phyloP scores from a whole-genome alignment of 129 eudicot genomes.

The Cynara cardunculus region DNA sequence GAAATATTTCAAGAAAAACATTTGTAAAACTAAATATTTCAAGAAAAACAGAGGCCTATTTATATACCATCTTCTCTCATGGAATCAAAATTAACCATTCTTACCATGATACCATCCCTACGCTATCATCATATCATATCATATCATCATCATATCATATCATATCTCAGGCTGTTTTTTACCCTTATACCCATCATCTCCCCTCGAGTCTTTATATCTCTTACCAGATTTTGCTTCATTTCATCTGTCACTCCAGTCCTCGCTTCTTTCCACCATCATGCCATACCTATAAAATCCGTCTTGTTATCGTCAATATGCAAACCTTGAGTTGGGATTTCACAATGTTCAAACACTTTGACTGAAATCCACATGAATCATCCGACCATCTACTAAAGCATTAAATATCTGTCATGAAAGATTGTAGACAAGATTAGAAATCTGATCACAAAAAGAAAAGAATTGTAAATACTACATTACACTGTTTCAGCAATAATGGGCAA shows the following conservation, averaged over 20 bases:
- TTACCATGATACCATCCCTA: too few species aligned
- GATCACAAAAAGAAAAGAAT: neutral
- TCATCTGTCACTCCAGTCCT: too few species aligned
- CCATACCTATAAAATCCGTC: conserved; percentile 51
- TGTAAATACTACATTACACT: neutral
- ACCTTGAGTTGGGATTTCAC: conserved; percentile 38
- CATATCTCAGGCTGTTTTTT: too few species aligned
- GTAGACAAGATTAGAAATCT: neutral
- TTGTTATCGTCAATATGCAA: too few species aligned
- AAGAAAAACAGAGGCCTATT: neutral
- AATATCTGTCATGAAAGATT: conserved; percentile 64
- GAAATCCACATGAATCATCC: conserved; percentile 91
- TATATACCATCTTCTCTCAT: neutral
- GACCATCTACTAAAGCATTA: conserved; percentile 84
- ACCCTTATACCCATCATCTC: neutral
- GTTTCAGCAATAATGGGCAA: neutral
- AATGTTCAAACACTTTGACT: conserved; percentile 92
- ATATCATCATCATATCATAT: too few species aligned
- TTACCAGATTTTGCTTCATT: neutral
- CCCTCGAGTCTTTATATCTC: too few species aligned
- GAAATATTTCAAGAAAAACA: neutral
- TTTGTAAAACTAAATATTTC: neutral
- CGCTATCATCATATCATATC: too few species aligned
- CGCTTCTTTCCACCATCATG: conserved; percentile 16
- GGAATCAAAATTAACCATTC: neutral